Evolutionary conservation across 352 stramenopile species (phyloP), one percentile per base, ranked within the genome.

Genomic region (Globisporangium radiosum): DNA sequence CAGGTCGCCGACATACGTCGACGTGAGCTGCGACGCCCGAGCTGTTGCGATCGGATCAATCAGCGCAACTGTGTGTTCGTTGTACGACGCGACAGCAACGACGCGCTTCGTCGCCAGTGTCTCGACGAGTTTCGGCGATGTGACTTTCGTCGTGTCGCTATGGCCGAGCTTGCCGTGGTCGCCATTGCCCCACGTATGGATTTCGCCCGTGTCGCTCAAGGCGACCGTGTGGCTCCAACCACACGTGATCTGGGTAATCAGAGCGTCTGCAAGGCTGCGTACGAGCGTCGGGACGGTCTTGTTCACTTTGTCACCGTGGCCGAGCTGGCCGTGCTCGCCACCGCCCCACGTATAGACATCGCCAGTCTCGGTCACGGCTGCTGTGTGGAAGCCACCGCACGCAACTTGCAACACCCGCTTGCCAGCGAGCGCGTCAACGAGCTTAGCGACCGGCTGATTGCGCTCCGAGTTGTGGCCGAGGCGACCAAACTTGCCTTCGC

Each of bases 81-180:
- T 98, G 80, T 98, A 98, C n/a, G 92, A 98, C 25, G 95, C 94
- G 8, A 98, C 87, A 38, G 87, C 84, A n/a, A 98, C 85, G n/a
- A 98, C 94, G 15, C 87, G 89, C 66, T 98, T 97, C 42, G 82
- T 72, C 36, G 95, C 79, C 1, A 98, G 72, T 25, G 92, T 86
- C 43, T 98, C 90, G 17, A 98, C 91, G 10, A 90, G 52, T 60
- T 97, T 94, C 5, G 95, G 95, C n/a, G 96, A 76, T 36, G 90
- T 97, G 15, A 98, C 92, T 68, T 98, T 98, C 58, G 92, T 92
- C 6, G 81, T 92, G 58, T 96, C 94, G 55, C 96, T 96, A 70
- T 98, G 94, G 2, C 95, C 95, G 25, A 98, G 73, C 64, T 98
- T 98, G 55, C 94, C 90, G 58, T 97, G 90, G 62, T 97, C 90